A percentile compares a stretch with the other conserved stretches of the same genome.
Evolutionary conservation across 164 flowering plant species (phyloP).

Genomic region (Annona squamosa): DNA sequence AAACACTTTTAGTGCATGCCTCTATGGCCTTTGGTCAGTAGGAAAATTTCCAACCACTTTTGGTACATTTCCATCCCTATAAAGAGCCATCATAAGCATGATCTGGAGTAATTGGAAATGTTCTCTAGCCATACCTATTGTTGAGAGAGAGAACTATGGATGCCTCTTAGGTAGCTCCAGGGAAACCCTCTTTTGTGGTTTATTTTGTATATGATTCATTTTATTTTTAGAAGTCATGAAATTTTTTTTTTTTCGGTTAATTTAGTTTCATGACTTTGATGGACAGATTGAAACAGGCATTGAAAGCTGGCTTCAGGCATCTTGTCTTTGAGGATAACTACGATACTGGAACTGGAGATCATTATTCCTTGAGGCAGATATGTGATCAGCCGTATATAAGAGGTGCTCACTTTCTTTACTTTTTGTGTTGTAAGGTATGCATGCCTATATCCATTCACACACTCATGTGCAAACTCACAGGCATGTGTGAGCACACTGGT

Average conservation of each 20-base stretch:
- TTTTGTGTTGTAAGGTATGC: background rate
- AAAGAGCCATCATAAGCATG: background rate
- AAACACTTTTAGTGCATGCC: no score
- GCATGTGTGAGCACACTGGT: no score
- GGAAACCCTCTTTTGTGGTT: background rate
- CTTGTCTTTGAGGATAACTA: constrained; percentile 97
- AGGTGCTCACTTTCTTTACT: constrained; percentile 36
- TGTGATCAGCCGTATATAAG: constrained; percentile 90
- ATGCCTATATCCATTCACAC: background rate
- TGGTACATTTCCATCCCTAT: background rate
- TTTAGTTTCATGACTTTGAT: background rate
- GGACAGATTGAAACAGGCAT: constrained; percentile 74
- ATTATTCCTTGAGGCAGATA: constrained; percentile 92
- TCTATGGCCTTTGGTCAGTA: background rate
- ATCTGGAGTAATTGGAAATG: background rate
- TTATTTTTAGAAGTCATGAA: background rate
- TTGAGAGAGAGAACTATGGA: background rate
- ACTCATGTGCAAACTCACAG: no score
- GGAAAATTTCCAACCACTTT: background rate
- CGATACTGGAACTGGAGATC: constrained; percentile 98
- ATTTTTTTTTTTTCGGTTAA: background rate
- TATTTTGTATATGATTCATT: background rate
- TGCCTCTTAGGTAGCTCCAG: background rate
- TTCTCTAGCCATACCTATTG: background rate
- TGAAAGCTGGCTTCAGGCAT: constrained; percentile 85